Evolutionary conservation across 1,139 yeast species (phyloP), one percentile per base, ranked within the genome.

Genomic region (Scheffersomyces insectosa): DNA sequence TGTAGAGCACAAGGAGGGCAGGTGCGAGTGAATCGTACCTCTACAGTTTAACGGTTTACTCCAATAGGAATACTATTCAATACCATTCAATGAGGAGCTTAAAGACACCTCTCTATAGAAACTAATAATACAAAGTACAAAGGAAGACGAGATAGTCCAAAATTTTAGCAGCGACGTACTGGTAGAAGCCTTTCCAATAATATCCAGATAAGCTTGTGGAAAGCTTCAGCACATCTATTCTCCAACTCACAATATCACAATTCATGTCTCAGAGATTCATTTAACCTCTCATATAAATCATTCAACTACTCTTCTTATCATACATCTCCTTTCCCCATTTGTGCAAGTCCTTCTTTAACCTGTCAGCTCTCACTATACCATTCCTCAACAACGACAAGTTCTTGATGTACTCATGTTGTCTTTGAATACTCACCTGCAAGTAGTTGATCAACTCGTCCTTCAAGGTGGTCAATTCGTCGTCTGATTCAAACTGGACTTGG

Each of bases 321-420:
- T 83, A 73, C 80, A 88, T 86, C 61, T 90, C 97, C 56, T 80
- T 79, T 43, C 95, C 88, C 97, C 97, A 90, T 55, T 79, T 79
- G 50, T 72, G 77, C 39, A 91, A 77, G 51, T 83, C 80, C 41
- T 76, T 77, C 54, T 87, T 85, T 52, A 86, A 75, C 46, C 93
- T 69, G 54, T 87, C 89, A 1, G 96, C 93, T 52, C 88, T 77
- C 31, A 87, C 81, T 23, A 91, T 69, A 1, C 91, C 95, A 55
- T 77, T 77, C 51, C 97, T 76, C 37, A 93, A 78, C 35, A 75
- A 79, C 20, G 80, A 72, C 60, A 93, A 71, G 50, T 90, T 87
- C 56, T 95, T 78, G 43, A 90, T 85, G 60, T 86, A 91, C 63
- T 93, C 98, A 60, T 88, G 91, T 56, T 89, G 89, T 59, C 97